A percentile compares a stretch with the other conserved stretches of the same genome.
Conservation (phyloP, 2,329 filamentous ascomycete species). For the Hypoxylon rubiginosum region DNA sequence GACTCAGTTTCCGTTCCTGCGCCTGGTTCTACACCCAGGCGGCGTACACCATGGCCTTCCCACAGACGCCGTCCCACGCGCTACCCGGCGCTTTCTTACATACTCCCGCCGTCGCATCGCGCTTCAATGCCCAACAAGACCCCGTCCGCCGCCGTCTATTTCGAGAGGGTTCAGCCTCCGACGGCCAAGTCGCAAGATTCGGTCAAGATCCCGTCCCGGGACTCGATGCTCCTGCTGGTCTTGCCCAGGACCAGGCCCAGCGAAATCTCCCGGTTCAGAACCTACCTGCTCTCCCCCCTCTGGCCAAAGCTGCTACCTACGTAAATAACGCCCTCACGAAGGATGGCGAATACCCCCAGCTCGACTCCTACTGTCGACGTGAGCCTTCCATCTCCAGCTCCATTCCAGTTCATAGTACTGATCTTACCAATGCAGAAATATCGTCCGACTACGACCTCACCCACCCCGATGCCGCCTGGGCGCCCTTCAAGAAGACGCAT, state of each 20-base stretch:
- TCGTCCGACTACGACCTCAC: constrained; percentile 93
- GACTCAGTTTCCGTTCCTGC: constrained; percentile 10
- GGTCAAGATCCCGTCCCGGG: constrained; percentile 36
- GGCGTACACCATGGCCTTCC: constrained; percentile 64
- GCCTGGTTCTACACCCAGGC: constrained; percentile 32
- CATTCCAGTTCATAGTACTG: constrained; percentile 49
- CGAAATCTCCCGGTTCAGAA: constrained; percentile 49
- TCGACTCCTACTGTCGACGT: constrained; percentile 92
- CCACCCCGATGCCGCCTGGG: constrained; percentile 76
- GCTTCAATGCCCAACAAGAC: constrained; percentile 60
- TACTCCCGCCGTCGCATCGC: constrained; percentile 74
- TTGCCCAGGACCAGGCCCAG: constrained; percentile 44
- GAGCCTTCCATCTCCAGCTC: constrained; percentile 57
- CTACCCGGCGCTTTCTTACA: constrained; percentile 82
- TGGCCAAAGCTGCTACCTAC: constrained; percentile 84
- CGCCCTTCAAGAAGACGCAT: constrained; percentile 88
- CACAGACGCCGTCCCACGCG: constrained; percentile 75
- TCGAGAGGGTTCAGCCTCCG: constrained; percentile 38
- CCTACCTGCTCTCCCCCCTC: constrained; percentile 60
- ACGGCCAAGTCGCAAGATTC: constrained; percentile 35
- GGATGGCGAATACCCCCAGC: constrained; percentile 86
- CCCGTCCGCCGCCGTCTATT: constrained; percentile 68
- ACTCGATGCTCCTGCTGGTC: constrained; percentile 34
- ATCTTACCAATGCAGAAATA: constrained; percentile 68
- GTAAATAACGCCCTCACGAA: constrained; percentile 83